Evolutionary conservation across 305 asterid species (phyloP), one percentile per base, ranked within the genome.

Genomic region (Fraxinus greggii): DNA sequence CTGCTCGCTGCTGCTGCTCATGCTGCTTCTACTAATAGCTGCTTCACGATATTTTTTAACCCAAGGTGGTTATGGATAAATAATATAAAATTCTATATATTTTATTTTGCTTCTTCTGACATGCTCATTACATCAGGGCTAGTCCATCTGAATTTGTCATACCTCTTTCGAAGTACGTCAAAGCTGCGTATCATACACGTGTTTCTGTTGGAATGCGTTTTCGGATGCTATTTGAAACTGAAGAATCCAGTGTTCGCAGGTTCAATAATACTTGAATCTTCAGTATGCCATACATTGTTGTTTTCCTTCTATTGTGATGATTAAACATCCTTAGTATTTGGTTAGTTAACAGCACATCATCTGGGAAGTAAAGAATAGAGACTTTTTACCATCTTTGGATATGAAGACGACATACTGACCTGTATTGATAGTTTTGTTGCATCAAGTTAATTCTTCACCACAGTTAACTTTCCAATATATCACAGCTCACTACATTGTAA

Each of bases 171-270:
- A 95, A 93, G 89, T 95, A 92, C 84, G 91, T 87, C 69, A 92
- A 93, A 89, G 99, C 99, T 82, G 97, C 94, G 59, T 95, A 90
- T 85, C 98, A 95, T 86, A 93, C 98, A 0, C 97, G 97, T 7
- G 94, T 95, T 83, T 95, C 99, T 9, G 98, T 95, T 77, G 99
- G 99, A 56, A 95, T 95, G 99, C 97, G 99, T 40, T 95, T 95
- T 51, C 90, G 99, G 32, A 95, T 95, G 99, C 93, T 93, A 42
- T 95, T 95, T 85, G 99, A 95, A 89, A 95, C 98, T 65, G 99
- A 95, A 88, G 99, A 95, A 92, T 95, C 99, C 59, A 93, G 98
- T 85, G 98, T 95, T 72, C 99, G 99, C 87, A 94, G 99, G 99
- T 94, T 85, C 59, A 70, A 75, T 7, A 65, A 7, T 28, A 45